phyloP scores from a whole-genome alignment of 108 stramenopile genomes.

The Hondaea fermentalgiana region DNA sequence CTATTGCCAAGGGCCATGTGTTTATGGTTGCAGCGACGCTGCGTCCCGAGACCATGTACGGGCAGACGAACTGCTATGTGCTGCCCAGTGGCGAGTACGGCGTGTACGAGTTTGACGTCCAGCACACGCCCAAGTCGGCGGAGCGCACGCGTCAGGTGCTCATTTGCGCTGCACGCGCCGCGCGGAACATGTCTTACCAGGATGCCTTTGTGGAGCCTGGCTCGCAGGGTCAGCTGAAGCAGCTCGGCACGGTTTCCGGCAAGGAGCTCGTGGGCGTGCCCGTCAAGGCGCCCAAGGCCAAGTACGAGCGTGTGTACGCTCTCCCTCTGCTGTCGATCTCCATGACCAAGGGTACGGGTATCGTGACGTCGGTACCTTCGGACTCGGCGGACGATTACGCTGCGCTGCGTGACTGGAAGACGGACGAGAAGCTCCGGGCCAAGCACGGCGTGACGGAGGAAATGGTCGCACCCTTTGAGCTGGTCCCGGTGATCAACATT shows the following conservation, averaged over 20 bases:
- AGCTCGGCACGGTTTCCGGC: conserved; percentile 73
- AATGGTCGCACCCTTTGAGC: conserved; percentile 79
- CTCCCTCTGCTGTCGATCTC: conserved; percentile 91
- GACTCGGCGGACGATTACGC: conserved; percentile 98
- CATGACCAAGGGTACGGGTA: conserved; percentile 95
- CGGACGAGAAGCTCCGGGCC: conserved; percentile 83
- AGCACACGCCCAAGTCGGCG: background rate
- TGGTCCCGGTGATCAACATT: conserved; percentile 96
- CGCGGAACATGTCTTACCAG: conserved; percentile 84
- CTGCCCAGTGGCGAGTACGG: conserved; percentile 93
- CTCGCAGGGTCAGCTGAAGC: conserved; percentile 52
- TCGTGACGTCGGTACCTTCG: conserved; percentile 95
- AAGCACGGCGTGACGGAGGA: conserved; percentile 87
- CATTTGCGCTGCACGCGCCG: conserved; percentile 77
- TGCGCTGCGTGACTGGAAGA: conserved; percentile 78
- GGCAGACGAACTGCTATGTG: conserved; percentile 98
- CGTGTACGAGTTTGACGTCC: conserved; percentile 72
- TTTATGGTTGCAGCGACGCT: conserved; percentile 93
- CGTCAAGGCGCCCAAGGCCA: conserved; percentile 76
- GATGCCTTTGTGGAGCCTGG: conserved; percentile 36
- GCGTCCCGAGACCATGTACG: conserved; percentile 98
- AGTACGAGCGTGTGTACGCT: conserved; percentile 84
- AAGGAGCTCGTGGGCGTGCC: conserved; percentile 85
- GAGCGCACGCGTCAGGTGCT: conserved; percentile 58
- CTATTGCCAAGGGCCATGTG: conserved; percentile 30